Percentiles rank a stretch among this genome's conserved stretches.
Conservation (phyloP, 345 rosid genomes). For the Syzygium jambos region DNA sequence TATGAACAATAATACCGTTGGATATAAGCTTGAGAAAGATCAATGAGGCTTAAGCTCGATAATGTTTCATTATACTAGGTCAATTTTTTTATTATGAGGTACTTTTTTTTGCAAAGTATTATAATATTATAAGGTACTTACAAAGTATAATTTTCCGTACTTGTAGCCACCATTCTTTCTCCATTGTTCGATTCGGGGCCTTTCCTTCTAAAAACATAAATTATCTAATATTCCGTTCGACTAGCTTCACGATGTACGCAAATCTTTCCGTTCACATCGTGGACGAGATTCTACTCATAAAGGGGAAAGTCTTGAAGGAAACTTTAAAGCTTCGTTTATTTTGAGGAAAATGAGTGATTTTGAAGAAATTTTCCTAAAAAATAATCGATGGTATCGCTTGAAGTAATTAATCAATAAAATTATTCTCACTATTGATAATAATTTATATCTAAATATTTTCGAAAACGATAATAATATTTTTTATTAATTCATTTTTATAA, state of each 20-base stretch:
- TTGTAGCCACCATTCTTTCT: background rate
- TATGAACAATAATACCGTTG: background rate
- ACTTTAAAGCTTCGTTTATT: background rate
- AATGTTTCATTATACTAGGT: background rate
- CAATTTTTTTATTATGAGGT: background rate
- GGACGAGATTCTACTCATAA: background rate
- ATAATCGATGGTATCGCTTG: no score
- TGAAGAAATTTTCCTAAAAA: background rate
- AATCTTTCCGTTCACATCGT: background rate
- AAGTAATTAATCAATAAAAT: no score
- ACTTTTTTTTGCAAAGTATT: background rate
- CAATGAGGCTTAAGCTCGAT: background rate
- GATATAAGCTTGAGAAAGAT: background rate
- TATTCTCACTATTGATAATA: rapidly evolving
- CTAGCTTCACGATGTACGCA: background rate
- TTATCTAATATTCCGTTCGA: background rate
- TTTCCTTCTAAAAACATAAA: background rate
- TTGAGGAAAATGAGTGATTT: background rate
- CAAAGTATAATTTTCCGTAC: no score
- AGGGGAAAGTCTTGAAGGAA: background rate
- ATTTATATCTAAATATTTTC: background rate
- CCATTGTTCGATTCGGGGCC: background rate
- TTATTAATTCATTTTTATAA: background rate
- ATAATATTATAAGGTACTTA: no score
- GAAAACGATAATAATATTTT: background rate